Conservation (phyloP, 768 basidiomycete genomes). For the Termitomyces eurrhizus region DNA sequence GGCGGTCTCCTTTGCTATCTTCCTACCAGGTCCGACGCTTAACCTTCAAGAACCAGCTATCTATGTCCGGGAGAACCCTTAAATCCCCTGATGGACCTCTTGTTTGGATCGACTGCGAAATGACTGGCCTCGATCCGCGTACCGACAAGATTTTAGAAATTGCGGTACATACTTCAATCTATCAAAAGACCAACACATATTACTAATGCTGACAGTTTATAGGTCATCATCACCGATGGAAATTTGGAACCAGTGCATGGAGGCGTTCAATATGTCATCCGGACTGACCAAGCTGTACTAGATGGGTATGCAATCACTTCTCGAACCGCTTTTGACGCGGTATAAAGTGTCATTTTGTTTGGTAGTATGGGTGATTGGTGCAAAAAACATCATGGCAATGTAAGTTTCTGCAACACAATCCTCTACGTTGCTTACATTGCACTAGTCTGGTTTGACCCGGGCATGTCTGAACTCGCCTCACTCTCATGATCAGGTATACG, state of each 20-base stretch:
- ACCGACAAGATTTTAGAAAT: conserved; percentile 79
- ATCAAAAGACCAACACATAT: background rate
- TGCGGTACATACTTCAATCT: conserved; percentile 44
- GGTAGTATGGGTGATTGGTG: conserved; percentile 91
- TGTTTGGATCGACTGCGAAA: conserved; percentile 87
- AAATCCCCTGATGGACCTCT: conserved; percentile 58
- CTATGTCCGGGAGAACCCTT: conserved; percentile 26
- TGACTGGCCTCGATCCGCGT: conserved; percentile 70
- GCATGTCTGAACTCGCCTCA: conserved; percentile 74
- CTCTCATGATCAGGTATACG: conserved; percentile 53
- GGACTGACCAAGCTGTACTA: conserved; percentile 62
- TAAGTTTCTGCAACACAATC: conserved; percentile 25
- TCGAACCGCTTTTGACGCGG: background rate
- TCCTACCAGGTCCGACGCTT: background rate
- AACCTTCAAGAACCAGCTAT: background rate
- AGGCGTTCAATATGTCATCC: conserved; percentile 74
- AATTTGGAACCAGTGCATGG: conserved; percentile 77
- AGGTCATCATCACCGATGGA: conserved; percentile 88
- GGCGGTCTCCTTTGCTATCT: conserved; percentile 1
- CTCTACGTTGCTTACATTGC: background rate
- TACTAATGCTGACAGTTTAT: conserved; percentile 5
- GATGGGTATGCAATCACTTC: conserved; percentile 51
- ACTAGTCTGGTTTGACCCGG: conserved; percentile 75
- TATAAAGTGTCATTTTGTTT: conserved; percentile 3
- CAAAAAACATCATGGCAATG: conserved; percentile 71